Evolutionary conservation across 2,329 filamentous ascomycete species (phyloP), one percentile per base, ranked within the genome.

Genomic region (Fusarium sp.): DNA sequence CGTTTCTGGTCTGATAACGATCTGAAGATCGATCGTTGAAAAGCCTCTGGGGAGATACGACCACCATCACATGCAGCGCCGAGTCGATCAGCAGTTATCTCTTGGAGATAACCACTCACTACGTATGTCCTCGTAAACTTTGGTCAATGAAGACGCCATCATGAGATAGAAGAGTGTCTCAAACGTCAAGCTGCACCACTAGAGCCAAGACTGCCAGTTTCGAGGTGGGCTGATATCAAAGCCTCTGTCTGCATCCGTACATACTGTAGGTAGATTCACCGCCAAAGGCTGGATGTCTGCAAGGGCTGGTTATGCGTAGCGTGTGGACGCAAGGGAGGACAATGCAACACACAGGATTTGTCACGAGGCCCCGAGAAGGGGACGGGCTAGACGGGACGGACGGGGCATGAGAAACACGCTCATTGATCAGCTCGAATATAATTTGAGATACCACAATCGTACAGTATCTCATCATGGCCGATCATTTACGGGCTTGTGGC

Each of bases 221-320:
- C 58, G 57, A 62, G 50, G 61, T 71, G 75, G 73, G 68, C 44
- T 68, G 69, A 77, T 59, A 60, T 52, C 55, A 32, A 50, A 52
- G 55, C 41, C 48, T 66, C 67, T 61, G 50, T 61, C 66, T 50
- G 66, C 3, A 17, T 64, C 58, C 32, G 32, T 34, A 34, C 32
- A 34, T 34, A 34, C 6, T 59, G 47, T 61, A 59, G 47, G 69
- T 58, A 77, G 60, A 75, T 78, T 76, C 76, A 78, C 76, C 76
- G 76, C 75, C 74, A 75, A 60, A 68, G 41, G 48, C 50, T 62
- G 66, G 55, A 62, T 66, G 39, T 60, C 59, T 54, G 62, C 55
- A 67, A 69, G 67, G 51, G 63, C 63, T 62, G 54, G 30, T 52
- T 55, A 32, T 61, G 45, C 64, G 75, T 55, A 73, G 72, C 62